Percentiles rank a stretch among this genome's conserved stretches.
Conservation (phyloP, 2,329 filamentous ascomycete species). For the Elsinoe arachidis region DNA sequence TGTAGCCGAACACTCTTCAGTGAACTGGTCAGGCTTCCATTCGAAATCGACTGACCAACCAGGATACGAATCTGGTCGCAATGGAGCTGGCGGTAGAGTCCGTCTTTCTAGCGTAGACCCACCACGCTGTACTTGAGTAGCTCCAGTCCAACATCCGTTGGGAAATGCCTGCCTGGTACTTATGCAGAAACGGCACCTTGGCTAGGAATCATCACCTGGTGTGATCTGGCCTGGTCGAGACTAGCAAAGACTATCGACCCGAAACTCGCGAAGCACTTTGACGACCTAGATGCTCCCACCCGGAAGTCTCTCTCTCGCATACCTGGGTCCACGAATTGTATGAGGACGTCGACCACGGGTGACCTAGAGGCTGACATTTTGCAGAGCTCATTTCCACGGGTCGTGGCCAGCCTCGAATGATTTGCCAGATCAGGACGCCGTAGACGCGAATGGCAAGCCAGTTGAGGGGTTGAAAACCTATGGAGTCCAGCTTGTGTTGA, state of each 20-base stretch:
- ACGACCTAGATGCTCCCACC: not conserved
- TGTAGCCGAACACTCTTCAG: not conserved
- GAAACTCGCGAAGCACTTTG: not conserved
- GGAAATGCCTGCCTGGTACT: not conserved
- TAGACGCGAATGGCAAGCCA: not conserved
- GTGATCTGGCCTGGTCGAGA: not conserved
- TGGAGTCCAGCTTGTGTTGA: not conserved
- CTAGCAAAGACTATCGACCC: not conserved
- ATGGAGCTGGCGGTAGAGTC: not conserved
- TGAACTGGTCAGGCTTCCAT: not conserved
- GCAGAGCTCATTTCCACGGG: not conserved
- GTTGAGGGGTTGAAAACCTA: not conserved
- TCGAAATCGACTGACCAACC: not conserved
- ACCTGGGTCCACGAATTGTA: not conserved
- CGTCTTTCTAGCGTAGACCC: not conserved
- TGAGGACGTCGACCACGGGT: not conserved
- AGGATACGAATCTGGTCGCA: not conserved
- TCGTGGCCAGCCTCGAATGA: not conserved
- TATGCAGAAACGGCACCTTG: not conserved
- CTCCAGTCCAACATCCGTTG: not conserved
- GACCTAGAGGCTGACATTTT: too few relatives aligned
- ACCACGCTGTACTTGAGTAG: too few relatives aligned
- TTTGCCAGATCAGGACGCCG: not conserved
- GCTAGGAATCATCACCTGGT: not conserved
- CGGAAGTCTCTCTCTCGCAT: not conserved